Evolutionary conservation across 2,329 filamentous ascomycete species (phyloP).

Genomic region (Biscogniauxia marginata): DNA sequence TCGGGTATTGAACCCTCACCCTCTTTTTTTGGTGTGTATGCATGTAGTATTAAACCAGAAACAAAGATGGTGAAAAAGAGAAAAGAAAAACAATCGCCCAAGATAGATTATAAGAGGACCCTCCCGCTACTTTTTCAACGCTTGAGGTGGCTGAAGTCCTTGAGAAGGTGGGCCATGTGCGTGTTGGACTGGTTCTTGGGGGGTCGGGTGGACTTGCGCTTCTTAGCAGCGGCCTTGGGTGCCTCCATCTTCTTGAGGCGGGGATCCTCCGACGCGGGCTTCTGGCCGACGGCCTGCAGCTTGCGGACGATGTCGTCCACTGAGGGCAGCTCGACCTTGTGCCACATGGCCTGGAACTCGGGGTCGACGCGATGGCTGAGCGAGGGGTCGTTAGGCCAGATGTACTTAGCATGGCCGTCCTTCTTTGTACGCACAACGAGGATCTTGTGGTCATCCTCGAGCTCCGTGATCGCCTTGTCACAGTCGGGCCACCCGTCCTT

Average conservation of each 20-base stretch:
- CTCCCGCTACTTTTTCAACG: slow-evolving; percentile 3
- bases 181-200: slow-evolving; percentile 80
- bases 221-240: slow-evolving; percentile 55
- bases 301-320: slow-evolving; percentile 71
- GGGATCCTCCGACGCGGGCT: slow-evolving; percentile 80
- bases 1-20: no score
- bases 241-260: slow-evolving; percentile 54
- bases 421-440: slow-evolving; percentile 90
- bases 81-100: not conserved
- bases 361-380: slow-evolving; percentile 73
- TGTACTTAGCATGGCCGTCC: slow-evolving; percentile 78
- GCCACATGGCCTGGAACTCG: slow-evolving; percentile 84
- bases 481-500: slow-evolving; percentile 95
- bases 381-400: slow-evolving; percentile 85
- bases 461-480: slow-evolving; percentile 70
- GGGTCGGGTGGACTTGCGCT: slow-evolving; percentile 74
- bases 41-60: no score
- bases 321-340: slow-evolving; percentile 73
- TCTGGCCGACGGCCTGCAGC: slow-evolving; percentile 74
- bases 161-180: slow-evolving; percentile 80
- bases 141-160: slow-evolving; percentile 42
- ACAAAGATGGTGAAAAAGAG: not conserved
- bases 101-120: no score
- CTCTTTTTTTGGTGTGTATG: no score
- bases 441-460: slow-evolving; percentile 77